These are phyloP conservation scores for Russula dissimulans DNA, from an alignment of 768 basidiomycete species.

Conservation along the genomic window DNA sequence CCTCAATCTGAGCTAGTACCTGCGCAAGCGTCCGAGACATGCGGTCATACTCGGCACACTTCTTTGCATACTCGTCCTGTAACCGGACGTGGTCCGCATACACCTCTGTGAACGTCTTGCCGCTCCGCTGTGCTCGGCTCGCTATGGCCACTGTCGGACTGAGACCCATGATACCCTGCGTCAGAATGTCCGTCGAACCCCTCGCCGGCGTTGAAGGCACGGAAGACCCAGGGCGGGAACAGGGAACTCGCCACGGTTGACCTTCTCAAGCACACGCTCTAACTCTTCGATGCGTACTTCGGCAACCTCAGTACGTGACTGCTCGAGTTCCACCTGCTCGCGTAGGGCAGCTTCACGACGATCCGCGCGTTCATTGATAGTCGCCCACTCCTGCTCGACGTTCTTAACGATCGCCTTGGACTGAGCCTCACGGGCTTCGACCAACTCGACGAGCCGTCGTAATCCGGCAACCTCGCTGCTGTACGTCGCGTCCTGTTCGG, in stretches of 20 bases:
- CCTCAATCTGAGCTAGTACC: constrained; percentile 85
- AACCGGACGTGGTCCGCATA: constrained; percentile 85
- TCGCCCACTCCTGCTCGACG: constrained; percentile 77
- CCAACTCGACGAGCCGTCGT: constrained; percentile 66
- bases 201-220: constrained; percentile 40
- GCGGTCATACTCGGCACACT: constrained; percentile 73
- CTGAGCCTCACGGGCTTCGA: constrained; percentile 84
- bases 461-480: constrained; percentile 66
- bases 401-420: constrained; percentile 73
- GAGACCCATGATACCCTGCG: constrained; percentile 55
- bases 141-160: constrained; percentile 88
- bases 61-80: constrained; percentile 71
- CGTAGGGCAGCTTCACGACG: constrained; percentile 54
- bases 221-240: constrained; percentile 35
- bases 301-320: constrained; percentile 53
- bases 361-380: constrained; percentile 59
- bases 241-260: constrained; percentile 66
- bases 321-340: constrained; percentile 68
- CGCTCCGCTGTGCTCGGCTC: constrained; percentile 67
- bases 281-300: constrained; percentile 67
- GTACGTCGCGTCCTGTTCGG: constrained; percentile 79
- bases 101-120: constrained; percentile 89
- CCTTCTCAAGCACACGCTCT: constrained; percentile 59
- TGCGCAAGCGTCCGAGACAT: constrained; percentile 74
- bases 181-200: constrained; percentile 34